phyloP scores from a whole-genome alignment of 768 basidiomycete genomes.

The Amanita rimosa region DNA sequence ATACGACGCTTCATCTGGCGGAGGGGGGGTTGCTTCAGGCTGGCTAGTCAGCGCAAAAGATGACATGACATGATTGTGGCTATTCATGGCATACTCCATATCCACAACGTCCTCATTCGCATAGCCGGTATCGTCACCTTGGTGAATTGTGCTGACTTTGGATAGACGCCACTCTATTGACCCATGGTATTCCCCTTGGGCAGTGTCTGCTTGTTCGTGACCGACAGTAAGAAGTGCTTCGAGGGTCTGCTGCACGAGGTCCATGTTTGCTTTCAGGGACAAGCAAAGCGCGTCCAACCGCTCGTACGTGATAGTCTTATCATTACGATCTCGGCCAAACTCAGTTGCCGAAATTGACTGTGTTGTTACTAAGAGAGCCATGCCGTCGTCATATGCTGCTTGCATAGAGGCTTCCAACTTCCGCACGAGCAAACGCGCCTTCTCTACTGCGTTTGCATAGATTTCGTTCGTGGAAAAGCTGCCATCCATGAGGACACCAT shows the following conservation, averaged over 20 bases:
- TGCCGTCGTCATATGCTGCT: slow-evolving; percentile 62
- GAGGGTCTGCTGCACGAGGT: slow-evolving; percentile 43
- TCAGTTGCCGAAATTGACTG: slow-evolving; percentile 40
- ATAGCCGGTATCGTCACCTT: slow-evolving; percentile 19
- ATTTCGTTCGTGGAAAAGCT: slow-evolving; percentile 31
- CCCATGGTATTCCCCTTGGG: slow-evolving; percentile 59
- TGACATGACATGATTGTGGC: slow-evolving; percentile 6
- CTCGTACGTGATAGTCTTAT: slow-evolving; percentile 26
- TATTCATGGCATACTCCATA: slow-evolving; percentile 39
- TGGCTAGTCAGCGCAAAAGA: neutral
- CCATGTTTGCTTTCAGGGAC: slow-evolving; percentile 46
- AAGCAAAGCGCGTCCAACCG: slow-evolving; percentile 37
- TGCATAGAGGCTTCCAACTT: slow-evolving; percentile 63
- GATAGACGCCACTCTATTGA: slow-evolving; percentile 75
- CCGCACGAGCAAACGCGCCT: slow-evolving; percentile 56
- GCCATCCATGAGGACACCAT: slow-evolving; percentile 49
- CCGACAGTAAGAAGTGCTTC: slow-evolving; percentile 54
- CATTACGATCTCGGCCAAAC: slow-evolving; percentile 16
- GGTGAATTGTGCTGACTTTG: slow-evolving; percentile 50
- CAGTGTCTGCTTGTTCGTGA: slow-evolving; percentile 59
- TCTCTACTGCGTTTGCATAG: slow-evolving; percentile 58
- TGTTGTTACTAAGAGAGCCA: slow-evolving; percentile 44
- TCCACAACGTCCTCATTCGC: slow-evolving; percentile 46
- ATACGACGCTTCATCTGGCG: neutral
- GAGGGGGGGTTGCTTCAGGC: neutral